Percentiles rank a stretch among this genome's conserved stretches.
These are phyloP conservation scores for Aspergillus alliaceus DNA, from an alignment of 2,329 filamentous ascomycete genomes.

Conservation along the genomic window DNA sequence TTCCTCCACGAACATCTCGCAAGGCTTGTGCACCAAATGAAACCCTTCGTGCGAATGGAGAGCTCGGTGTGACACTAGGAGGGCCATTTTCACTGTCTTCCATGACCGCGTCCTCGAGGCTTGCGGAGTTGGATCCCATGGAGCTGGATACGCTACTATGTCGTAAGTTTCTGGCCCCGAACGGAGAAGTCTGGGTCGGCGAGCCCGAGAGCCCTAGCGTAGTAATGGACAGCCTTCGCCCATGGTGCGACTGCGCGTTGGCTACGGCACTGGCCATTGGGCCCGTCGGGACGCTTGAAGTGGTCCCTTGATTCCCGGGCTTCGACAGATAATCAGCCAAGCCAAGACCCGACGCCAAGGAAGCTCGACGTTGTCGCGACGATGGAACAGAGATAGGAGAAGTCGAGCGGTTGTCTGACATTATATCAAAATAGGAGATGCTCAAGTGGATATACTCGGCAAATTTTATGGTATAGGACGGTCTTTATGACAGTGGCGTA, in stretches of 20 bases:
- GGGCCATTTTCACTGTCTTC: slow-evolving; percentile 69
- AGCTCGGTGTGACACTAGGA: slow-evolving; percentile 61
- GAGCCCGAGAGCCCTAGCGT: slow-evolving; percentile 74
- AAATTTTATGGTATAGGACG: background rate
- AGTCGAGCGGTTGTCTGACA: slow-evolving; percentile 45
- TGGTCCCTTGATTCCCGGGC: slow-evolving; percentile 22
- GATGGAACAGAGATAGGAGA: slow-evolving; percentile 40
- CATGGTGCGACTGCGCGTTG: slow-evolving; percentile 50
- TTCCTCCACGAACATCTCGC: slow-evolving; percentile 66
- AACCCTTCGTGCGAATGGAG: slow-evolving; percentile 73
- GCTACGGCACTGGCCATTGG: slow-evolving; percentile 55
- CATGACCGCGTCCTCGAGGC: slow-evolving; percentile 46
- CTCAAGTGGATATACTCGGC: background rate
- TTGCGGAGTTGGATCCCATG: slow-evolving; percentile 43
- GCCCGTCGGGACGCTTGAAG: slow-evolving; percentile 24
- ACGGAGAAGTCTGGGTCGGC: slow-evolving; percentile 56
- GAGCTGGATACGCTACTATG: slow-evolving; percentile 70
- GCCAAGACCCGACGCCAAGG: slow-evolving; percentile 43
- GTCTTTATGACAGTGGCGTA: background rate
- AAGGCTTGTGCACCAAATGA: slow-evolving; percentile 85
- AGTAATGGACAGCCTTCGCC: slow-evolving; percentile 71
- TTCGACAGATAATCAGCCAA: slow-evolving; percentile 43
- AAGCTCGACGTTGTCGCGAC: slow-evolving; percentile 46
- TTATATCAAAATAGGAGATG: slow-evolving; percentile 22
- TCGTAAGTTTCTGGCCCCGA: slow-evolving; percentile 54